Percentiles rank a stretch among this genome's conserved stretches.
Conservation (phyloP, 2,329 filamentous ascomycete species). For the Aspergillus sp. region DNA sequence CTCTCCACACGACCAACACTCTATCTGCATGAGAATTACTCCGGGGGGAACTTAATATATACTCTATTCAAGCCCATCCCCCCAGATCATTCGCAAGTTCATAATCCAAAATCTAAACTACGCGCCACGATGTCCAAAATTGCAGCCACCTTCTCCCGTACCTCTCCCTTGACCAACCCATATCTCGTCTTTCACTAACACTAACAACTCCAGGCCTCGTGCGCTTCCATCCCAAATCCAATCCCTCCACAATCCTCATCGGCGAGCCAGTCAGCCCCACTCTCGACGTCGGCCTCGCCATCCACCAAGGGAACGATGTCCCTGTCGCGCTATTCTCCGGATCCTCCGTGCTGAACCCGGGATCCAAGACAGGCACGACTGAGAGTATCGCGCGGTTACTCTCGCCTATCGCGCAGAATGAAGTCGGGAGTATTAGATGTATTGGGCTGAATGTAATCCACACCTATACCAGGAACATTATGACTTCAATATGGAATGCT, state of each 20-base stretch:
- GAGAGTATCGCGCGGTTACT: slow-evolving; percentile 45
- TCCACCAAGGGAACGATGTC: slow-evolving; percentile 58
- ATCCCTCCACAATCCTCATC: slow-evolving; percentile 51
- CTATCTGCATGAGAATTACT: not conserved
- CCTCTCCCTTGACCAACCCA: not conserved
- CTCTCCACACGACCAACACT: not conserved
- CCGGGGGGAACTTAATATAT: not conserved
- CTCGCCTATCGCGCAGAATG: slow-evolving; percentile 49
- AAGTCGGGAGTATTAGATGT: slow-evolving; percentile 59
- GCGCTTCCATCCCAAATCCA: slow-evolving; percentile 57
- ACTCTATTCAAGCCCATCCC: not conserved
- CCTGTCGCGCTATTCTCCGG: slow-evolving; percentile 58
- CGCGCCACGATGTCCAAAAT: slow-evolving; percentile 32
- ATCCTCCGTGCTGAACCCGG: slow-evolving; percentile 56
- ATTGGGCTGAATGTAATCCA: slow-evolving; percentile 55
- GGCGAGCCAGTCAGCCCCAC: slow-evolving; percentile 55
- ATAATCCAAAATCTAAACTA: not conserved
- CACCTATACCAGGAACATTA: no score
- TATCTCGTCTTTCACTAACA: not conserved
- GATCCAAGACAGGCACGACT: slow-evolving; percentile 48
- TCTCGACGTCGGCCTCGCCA: slow-evolving; percentile 58
- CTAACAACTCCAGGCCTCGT: slow-evolving; percentile 52
- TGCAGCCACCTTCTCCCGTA: slow-evolving; percentile 39
- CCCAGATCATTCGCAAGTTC: not conserved
- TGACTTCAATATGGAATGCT: slow-evolving; percentile 2